Conservation (phyloP, 305 asterid genomes). For the Lippia alba region DNA sequence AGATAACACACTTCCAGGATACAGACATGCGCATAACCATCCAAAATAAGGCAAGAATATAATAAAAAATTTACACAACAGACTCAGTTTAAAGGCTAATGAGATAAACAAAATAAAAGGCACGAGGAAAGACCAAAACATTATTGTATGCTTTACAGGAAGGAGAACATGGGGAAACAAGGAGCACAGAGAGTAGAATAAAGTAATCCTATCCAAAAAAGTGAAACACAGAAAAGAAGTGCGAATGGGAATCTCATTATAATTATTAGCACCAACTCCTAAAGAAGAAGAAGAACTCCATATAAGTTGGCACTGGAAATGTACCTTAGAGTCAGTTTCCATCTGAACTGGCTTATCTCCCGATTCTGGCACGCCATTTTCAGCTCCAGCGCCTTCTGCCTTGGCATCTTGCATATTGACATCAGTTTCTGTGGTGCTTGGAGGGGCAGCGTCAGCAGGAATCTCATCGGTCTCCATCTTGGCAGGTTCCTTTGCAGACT, state of each 20-base stretch:
- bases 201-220: background rate
- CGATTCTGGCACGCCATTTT: slow-evolving; percentile 71
- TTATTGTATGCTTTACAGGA: background rate
- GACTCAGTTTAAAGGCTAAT: background rate
- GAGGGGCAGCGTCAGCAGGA: slow-evolving; percentile 47
- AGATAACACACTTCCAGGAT: background rate
- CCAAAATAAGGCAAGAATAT: background rate
- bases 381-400: slow-evolving; percentile 63
- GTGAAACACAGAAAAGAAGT: slow-evolving; percentile 4
- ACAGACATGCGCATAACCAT: background rate
- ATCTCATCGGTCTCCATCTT: slow-evolving; percentile 86
- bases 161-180: background rate
- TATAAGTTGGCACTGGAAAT: slow-evolving; percentile 4
- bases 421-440: slow-evolving; percentile 55
- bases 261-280: background rate
- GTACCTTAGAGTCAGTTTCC: slow-evolving; percentile 91
- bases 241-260: background rate
- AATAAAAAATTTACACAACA: background rate
- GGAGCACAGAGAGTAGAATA: background rate
- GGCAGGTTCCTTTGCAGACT: slow-evolving; percentile 52
- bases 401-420: slow-evolving; percentile 77
- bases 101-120: background rate
- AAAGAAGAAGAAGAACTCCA: background rate
- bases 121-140: background rate
- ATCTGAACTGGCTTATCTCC: slow-evolving; percentile 74